Evolutionary conservation across 352 stramenopile genomes (phyloP), one percentile per base, ranked within the genome.

Genomic region (Nothophytophthora sp.): DNA sequence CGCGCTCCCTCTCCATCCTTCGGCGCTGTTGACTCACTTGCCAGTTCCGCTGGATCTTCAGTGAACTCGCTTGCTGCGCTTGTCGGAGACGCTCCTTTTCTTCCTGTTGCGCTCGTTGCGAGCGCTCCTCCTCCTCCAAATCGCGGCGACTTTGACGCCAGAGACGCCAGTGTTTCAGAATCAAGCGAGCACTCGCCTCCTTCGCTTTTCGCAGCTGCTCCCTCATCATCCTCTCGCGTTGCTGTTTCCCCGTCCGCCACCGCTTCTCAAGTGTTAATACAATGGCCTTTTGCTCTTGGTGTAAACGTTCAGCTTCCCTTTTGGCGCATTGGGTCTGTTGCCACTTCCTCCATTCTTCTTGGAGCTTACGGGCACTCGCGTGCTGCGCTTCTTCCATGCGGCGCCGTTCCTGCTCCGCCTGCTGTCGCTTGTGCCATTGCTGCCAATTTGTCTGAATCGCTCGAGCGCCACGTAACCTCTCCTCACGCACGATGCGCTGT

Each of bases 11-110:
- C 34, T 70, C 60, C 43, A 69, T 50, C 50, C 58, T 62, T 10
- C 36, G 37, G 30, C 30, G 50, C n/a, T 70, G 46, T 10, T 55
- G 55, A 18, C 40, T 24, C 24, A 25, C 38, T 9, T 39, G 39
- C 60, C 49, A 66, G 15, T 62, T 66, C 12, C 55, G 37, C 20
- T 59, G 55, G 8, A 66, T 66, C 18, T 29, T 62, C 22, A 66
- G 19, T 11, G 50, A 66, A 15, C 29, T 66, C 15, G 60, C 20
- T 22, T 50, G 39, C 29, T 51, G 53, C 19, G 30, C 38, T 27
- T 63, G 41, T n/a, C 41, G 11, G 2, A 61, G 11, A 18, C n/a
- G 15, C 24, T 63, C 58, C 6, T 25, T 41, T 30, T 61, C 28
- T 29, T 22, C 32, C 16, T 52, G 19, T 11, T 42, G 4, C 13